phyloP scores from a whole-genome alignment of 1,284 basidiomycete genomes.

The Cronartium quercuum region DNA sequence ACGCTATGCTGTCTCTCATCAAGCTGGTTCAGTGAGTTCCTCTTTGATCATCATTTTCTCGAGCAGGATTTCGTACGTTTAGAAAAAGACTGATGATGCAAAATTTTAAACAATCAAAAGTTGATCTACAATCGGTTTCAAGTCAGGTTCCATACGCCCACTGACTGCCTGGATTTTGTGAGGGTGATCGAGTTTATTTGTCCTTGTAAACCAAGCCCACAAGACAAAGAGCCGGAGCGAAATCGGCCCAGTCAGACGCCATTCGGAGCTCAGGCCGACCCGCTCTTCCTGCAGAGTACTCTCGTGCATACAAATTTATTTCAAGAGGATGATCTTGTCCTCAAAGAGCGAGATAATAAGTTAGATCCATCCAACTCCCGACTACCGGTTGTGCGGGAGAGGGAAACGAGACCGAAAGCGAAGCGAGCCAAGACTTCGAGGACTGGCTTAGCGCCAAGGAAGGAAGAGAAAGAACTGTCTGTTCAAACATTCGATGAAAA shows the following conservation, averaged over 20 bases:
- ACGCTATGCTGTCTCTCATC: slow-evolving; percentile 14
- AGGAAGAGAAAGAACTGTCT: too few species aligned
- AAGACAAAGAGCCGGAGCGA: background rate
- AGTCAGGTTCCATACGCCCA: slow-evolving; percentile 18
- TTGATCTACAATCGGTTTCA: slow-evolving; percentile 24
- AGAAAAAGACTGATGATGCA: too few species aligned
- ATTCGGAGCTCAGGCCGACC: background rate
- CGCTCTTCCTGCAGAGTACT: background rate
- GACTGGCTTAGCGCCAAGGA: too few species aligned
- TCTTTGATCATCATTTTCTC: too few species aligned
- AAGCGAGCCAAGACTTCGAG: too few species aligned
- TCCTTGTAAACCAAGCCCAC: slow-evolving; percentile 26
- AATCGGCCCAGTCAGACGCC: background rate
- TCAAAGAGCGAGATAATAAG: too few species aligned
- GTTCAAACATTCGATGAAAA: too few species aligned
- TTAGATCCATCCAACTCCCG: too few species aligned
- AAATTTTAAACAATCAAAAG: background rate
- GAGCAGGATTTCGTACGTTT: too few species aligned
- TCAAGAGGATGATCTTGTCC: background rate
- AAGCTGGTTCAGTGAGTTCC: slow-evolving; percentile 2
- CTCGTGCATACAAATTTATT: background rate
- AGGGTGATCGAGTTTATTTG: slow-evolving; percentile 24
- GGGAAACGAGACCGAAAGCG: too few species aligned
- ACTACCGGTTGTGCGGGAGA: too few species aligned
- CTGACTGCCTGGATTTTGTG: slow-evolving; percentile 10